Percentiles rank a stretch among this genome's conserved stretches.
These are phyloP conservation scores for Verbascum thapsus DNA, from an alignment of 257 asterid genomes.

Conservation along the genomic window DNA sequence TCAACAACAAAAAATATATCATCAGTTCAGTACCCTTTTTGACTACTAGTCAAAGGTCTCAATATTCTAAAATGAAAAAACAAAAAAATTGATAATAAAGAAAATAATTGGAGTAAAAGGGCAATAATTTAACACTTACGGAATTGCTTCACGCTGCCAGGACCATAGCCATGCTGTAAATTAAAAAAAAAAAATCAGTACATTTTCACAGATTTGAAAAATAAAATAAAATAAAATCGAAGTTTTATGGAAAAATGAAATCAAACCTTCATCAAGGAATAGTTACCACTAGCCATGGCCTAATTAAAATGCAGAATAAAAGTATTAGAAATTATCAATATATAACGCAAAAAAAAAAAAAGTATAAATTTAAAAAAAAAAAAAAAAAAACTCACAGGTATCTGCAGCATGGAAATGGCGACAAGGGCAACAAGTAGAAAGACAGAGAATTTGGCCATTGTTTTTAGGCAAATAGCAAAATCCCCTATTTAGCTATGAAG, in stretches of 20 bases:
- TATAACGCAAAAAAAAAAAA: background rate
- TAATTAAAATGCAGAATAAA: background rate
- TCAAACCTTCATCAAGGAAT: conserved; percentile 31
- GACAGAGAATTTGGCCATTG: conserved; percentile 45
- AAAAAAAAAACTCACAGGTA: conserved; percentile 35
- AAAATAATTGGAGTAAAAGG: background rate
- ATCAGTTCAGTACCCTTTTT: conserved; percentile 13
- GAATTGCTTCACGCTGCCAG: conserved; percentile 48
- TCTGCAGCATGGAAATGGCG: conserved; percentile 38
- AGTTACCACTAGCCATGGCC: conserved; percentile 33
- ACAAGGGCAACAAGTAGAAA: conserved; percentile 33
- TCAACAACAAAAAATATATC: background rate
- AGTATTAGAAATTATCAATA: background rate
- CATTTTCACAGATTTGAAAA: background rate
- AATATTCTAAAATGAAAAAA: background rate
- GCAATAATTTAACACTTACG: conserved; percentile 44
- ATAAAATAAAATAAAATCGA: no score
- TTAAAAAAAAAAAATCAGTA: background rate
- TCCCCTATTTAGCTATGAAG: background rate
- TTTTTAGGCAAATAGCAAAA: background rate
- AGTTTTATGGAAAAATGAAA: background rate
- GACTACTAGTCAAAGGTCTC: conserved; percentile 25
- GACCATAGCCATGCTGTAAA: conserved; percentile 39
- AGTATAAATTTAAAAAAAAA: background rate
- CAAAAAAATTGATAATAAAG: background rate